Percentiles rank a stretch among this genome's conserved stretches.
phyloP scores from a whole-genome alignment of 306 rosid genomes.

The Bauhinia variegata region DNA sequence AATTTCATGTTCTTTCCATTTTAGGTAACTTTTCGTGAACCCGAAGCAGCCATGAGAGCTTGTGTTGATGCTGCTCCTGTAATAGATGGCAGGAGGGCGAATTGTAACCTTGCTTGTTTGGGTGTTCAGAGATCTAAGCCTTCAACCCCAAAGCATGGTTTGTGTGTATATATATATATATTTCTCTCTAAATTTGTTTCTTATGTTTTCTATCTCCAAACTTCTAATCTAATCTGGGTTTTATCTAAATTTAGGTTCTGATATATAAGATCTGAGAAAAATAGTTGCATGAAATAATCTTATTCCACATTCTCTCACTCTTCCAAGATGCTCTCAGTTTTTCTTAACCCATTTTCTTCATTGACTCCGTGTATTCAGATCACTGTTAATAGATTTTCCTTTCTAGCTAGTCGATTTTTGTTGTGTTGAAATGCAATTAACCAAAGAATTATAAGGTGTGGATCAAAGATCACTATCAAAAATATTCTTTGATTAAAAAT shows the following conservation, averaged over 20 bases:
- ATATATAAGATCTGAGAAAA: slow-evolving; percentile 45
- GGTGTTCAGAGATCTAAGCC: slow-evolving; percentile 99
- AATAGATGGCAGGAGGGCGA: slow-evolving; percentile 93
- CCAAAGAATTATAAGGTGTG: slow-evolving; percentile 10
- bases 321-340: slow-evolving; percentile 37
- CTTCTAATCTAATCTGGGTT: slow-evolving; percentile 4
- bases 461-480: slow-evolving; percentile 28
- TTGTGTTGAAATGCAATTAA: slow-evolving; percentile 23
- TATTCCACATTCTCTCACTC: slow-evolving; percentile 26
- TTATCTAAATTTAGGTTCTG: slow-evolving; percentile 4
- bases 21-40: slow-evolving; percentile 88
- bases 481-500: slow-evolving; percentile 46
- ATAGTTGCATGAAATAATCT: slow-evolving; percentile 34
- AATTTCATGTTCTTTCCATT: slow-evolving; percentile 15
- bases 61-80: slow-evolving; percentile 98
- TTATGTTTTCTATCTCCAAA: slow-evolving; percentile 2
- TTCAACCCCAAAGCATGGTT: slow-evolving; percentile 93
- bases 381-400: slow-evolving; percentile 46
- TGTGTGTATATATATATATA: too few relatives aligned
- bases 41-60: slow-evolving; percentile 97
- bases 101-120: slow-evolving; percentile 97
- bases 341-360: slow-evolving; percentile 12
- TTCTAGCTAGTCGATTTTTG: slow-evolving; percentile 6
- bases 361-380: not conserved
- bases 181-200: too few relatives aligned